These are phyloP conservation scores for Cajanus cajan DNA, from an alignment of 306 rosid genomes.

Conservation along the genomic window DNA sequence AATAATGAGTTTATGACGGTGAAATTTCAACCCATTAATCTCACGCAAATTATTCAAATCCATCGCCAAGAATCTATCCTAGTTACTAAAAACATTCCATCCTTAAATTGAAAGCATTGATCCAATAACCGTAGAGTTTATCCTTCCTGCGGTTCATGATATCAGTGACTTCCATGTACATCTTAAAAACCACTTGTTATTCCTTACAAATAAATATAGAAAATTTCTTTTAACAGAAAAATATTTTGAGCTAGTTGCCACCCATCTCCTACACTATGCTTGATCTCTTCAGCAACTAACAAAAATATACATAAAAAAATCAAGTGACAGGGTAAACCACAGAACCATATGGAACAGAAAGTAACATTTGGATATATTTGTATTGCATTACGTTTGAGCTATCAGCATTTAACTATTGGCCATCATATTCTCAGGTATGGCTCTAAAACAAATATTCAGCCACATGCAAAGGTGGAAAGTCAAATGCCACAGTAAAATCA, in stretches of 20 bases:
- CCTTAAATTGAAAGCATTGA: too few species aligned
- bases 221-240: background rate
- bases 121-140: too few species aligned
- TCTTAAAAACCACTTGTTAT: too few species aligned
- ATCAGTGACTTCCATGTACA: too few species aligned
- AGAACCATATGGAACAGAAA: constrained; percentile 7
- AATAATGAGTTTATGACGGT: background rate
- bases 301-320: background rate
- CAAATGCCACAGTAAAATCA: background rate
- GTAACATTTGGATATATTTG: background rate
- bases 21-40: background rate
- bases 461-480: background rate
- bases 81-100: background rate
- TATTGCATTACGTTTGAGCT: background rate
- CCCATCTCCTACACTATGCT: background rate
- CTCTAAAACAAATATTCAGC: constrained; percentile 19
- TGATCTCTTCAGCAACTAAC: background rate
- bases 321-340: background rate
- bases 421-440: constrained; percentile 12
- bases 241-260: background rate
- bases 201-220: background rate
- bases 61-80: background rate
- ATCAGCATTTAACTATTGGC: constrained; percentile 14
- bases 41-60: background rate
- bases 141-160: too few species aligned